Conservation (phyloP, 805 yeast genomes). For the Candida qinlingensis region DNA sequence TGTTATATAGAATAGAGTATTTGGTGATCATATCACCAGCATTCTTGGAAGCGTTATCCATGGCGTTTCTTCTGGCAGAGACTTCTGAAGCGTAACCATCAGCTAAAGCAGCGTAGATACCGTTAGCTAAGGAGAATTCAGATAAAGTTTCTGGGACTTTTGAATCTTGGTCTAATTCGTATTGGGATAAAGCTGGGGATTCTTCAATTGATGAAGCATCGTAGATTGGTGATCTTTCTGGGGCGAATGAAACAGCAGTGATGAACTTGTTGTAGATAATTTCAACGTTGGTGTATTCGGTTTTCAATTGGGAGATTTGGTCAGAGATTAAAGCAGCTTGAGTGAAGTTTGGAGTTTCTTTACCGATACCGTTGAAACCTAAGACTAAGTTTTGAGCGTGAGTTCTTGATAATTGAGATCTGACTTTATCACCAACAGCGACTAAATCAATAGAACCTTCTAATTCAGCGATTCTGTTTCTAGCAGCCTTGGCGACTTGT, state of each 20-base stretch:
- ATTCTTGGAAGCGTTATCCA: constrained; percentile 99
- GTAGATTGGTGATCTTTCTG: constrained; percentile 62
- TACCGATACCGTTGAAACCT: constrained; percentile 88
- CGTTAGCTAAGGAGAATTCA: constrained; percentile 87
- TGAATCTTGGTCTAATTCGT: constrained; percentile 70
- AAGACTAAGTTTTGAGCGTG: constrained; percentile 62
- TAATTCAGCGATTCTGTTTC: constrained; percentile 54
- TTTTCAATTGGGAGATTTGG: constrained; percentile 59
- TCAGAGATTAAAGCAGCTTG: constrained; percentile 89
- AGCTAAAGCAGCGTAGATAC: constrained; percentile 85
- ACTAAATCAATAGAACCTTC: constrained; percentile 68
- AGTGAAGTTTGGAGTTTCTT: constrained; percentile 89
- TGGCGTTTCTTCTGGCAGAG: constrained; percentile 98
- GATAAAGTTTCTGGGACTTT: constrained; percentile 66
- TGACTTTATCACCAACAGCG: constrained; percentile 91
- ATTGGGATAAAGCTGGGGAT: constrained; percentile 81
- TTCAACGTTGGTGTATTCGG: constrained; percentile 66
- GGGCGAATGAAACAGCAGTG: constrained; percentile 87
- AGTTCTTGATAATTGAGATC: constrained; percentile 83
- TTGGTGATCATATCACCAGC: constrained; percentile 98
- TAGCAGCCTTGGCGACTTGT: constrained; percentile 85
- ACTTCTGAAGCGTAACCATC: constrained; percentile 98
- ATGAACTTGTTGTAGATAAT: constrained; percentile 84
- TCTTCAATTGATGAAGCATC: constrained; percentile 66
- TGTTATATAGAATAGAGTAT: constrained; percentile 96